A percentile compares a stretch with the other conserved stretches of the same genome.
phyloP scores from a whole-genome alignment of 2,329 filamentous ascomycete species.

The Rhynchosporium secalis region DNA sequence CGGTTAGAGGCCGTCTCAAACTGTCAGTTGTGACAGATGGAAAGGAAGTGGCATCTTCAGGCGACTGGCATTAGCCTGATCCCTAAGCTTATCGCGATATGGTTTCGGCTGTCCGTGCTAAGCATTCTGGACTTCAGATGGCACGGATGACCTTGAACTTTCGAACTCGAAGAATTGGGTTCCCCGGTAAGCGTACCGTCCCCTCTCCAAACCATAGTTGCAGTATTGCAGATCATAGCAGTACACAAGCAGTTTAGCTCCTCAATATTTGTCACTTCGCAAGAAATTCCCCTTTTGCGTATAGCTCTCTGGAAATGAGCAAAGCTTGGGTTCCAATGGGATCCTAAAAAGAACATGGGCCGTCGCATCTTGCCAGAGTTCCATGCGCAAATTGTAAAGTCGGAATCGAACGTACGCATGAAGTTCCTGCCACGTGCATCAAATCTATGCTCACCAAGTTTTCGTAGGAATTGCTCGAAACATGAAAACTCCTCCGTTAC shows the following conservation, averaged over 20 bases:
- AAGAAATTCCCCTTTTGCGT: constrained; percentile 6
- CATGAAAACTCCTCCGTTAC: too few species aligned
- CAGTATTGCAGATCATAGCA: constrained; percentile 1
- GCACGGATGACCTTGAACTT: background rate
- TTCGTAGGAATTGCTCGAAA: too few species aligned
- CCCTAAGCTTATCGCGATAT: constrained; percentile 5
- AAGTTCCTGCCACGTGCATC: too few species aligned
- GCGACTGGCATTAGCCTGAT: background rate
- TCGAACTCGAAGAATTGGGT: background rate
- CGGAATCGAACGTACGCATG: too few species aligned
- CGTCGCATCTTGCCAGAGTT: too few species aligned
- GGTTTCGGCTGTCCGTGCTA: constrained; percentile 8
- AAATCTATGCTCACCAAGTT: too few species aligned
- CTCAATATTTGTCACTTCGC: constrained; percentile 2
- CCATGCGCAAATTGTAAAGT: too few species aligned
- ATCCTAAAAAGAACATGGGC: too few species aligned
- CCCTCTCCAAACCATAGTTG: background rate
- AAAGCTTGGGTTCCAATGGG: background rate
- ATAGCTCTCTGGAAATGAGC: background rate
- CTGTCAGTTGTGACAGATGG: constrained; percentile 1
- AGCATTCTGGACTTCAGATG: background rate
- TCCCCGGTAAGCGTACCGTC: background rate
- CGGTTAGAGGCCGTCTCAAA: background rate
- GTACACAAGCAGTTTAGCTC: background rate
- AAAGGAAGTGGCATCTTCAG: constrained; percentile 4